phyloP scores from a whole-genome alignment of 208 protist species.

The Borovskyia barvae region DNA sequence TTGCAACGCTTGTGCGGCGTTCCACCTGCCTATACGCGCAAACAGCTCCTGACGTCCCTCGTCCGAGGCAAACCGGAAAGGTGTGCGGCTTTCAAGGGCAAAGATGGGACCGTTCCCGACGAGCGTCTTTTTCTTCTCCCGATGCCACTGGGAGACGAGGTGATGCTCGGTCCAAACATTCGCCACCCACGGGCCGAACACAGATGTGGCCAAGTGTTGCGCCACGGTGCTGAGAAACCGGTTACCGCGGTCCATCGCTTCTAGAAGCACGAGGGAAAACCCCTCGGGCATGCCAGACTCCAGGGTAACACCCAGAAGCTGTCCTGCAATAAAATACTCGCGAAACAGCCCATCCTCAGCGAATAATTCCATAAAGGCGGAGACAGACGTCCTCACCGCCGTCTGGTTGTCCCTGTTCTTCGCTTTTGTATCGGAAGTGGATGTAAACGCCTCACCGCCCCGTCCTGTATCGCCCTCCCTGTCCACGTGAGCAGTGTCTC shows the following conservation, averaged over 20 bases:
- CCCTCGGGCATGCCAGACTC: slow-evolving; percentile 64
- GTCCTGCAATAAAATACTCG: slow-evolving; percentile 44
- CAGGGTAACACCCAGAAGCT: slow-evolving; percentile 47
- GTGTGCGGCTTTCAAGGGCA: slow-evolving; percentile 29
- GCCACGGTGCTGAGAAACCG: slow-evolving; percentile 32
- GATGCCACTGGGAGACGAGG: slow-evolving; percentile 72
- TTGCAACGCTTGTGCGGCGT: slow-evolving; percentile 19
- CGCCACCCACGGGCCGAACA: slow-evolving; percentile 29
- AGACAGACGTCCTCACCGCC: slow-evolving; percentile 31
- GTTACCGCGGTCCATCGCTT: slow-evolving; percentile 50
- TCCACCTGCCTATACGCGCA: slow-evolving; percentile 38
- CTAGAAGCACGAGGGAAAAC: slow-evolving; percentile 65
- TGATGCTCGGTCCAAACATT: slow-evolving; percentile 66
- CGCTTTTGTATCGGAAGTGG: background rate
- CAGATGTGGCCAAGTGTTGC: slow-evolving; percentile 35
- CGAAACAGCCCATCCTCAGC: slow-evolving; percentile 25
- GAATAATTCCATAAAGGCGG: slow-evolving; percentile 36
- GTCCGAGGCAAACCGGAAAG: slow-evolving; percentile 41
- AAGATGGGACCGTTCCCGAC: slow-evolving; percentile 25
- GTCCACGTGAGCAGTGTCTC: too few species aligned
- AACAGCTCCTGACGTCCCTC: slow-evolving; percentile 72
- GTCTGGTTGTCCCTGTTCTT: background rate
- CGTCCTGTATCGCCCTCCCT: background rate
- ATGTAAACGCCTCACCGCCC: background rate
- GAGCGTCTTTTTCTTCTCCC: slow-evolving; percentile 29